phyloP scores from a whole-genome alignment of 2,329 filamentous ascomycete species.

The Corinectria fuckeliana region DNA sequence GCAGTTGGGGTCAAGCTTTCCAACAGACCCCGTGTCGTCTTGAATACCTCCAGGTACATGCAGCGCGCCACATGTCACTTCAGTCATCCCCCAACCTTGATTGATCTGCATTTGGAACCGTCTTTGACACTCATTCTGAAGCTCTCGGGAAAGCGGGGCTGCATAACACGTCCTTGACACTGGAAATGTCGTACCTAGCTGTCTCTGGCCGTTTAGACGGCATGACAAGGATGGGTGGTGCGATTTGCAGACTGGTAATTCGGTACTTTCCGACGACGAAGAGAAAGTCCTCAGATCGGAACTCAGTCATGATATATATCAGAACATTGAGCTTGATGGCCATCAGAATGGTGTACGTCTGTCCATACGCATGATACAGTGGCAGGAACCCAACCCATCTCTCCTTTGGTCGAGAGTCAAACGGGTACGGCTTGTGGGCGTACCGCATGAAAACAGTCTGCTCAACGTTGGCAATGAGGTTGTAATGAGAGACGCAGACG shows the following conservation, averaged over 20 bases:
- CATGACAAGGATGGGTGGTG: slow-evolving; percentile 65
- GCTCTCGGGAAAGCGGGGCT: slow-evolving; percentile 54
- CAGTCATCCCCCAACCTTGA: slow-evolving; percentile 70
- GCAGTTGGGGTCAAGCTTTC: slow-evolving; percentile 59
- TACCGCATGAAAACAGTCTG: slow-evolving; percentile 57
- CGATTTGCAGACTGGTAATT: slow-evolving; percentile 60
- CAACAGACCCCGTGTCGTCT: slow-evolving; percentile 54
- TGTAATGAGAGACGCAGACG: slow-evolving; percentile 56
- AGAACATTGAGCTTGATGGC: slow-evolving; percentile 51
- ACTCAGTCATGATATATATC: slow-evolving; percentile 64
- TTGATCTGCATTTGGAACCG: slow-evolving; percentile 48
- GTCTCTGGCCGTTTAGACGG: slow-evolving; percentile 64
- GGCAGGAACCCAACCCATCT: slow-evolving; percentile 68
- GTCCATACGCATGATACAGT: slow-evolving; percentile 68
- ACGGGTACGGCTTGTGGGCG: slow-evolving; percentile 44
- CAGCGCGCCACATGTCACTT: slow-evolving; percentile 52
- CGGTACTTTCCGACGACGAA: slow-evolving; percentile 55
- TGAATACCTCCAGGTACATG: slow-evolving; percentile 49
- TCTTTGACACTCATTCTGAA: slow-evolving; percentile 54
- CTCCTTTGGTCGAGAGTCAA: slow-evolving; percentile 48
- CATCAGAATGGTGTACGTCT: slow-evolving; percentile 58
- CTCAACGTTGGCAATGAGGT: slow-evolving; percentile 56
- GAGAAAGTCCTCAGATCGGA: slow-evolving; percentile 61
- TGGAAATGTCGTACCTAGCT: slow-evolving; percentile 58
- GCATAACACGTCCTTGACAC: slow-evolving; percentile 56